Evolutionary conservation across 495 filamentous ascomycete species (phyloP).

Genomic region (Massariosphaeria phaeospora): DNA sequence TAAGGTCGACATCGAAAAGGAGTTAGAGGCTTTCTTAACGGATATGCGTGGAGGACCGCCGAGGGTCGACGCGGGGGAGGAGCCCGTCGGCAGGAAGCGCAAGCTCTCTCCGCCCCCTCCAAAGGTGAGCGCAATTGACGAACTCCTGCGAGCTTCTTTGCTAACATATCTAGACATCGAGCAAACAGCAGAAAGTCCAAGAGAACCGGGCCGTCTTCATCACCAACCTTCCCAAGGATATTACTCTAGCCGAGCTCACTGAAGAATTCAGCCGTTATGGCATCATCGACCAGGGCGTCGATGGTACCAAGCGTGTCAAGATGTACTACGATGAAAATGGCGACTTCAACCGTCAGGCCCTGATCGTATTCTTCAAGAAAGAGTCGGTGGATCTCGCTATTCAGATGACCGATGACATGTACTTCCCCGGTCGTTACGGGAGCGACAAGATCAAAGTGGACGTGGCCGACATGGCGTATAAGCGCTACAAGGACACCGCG

Average conservation of each 20-base stretch:
- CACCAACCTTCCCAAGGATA: constrained; percentile 75
- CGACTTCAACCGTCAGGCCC: constrained; percentile 84
- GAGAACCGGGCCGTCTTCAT: constrained; percentile 85
- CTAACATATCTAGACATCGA: no score
- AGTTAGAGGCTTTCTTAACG: no score
- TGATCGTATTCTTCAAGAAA: constrained; percentile 89
- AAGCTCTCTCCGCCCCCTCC: no score
- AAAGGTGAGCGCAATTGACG: no score
- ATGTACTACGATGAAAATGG: constrained; percentile 81
- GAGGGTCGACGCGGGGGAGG: no score
- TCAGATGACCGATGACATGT: constrained; percentile 83
- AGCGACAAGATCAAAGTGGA: constrained; percentile 72
- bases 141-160: no score
- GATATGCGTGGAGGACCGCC: no score
- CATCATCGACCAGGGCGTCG: constrained; percentile 90
- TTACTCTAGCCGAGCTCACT: constrained; percentile 70
- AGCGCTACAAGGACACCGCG: constrained; percentile 52
- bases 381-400: constrained; percentile 87
- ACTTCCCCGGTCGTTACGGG: constrained; percentile 63
- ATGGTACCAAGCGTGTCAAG: constrained; percentile 83
- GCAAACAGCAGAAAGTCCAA: constrained; percentile 46
- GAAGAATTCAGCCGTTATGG: constrained; percentile 82
- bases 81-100: no score
- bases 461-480: constrained; percentile 82
- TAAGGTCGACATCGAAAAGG: no score